A percentile compares a stretch with the other conserved stretches of the same genome.
Conservation (phyloP, 2,329 filamentous ascomycete genomes). For the Penicillium sp. region DNA sequence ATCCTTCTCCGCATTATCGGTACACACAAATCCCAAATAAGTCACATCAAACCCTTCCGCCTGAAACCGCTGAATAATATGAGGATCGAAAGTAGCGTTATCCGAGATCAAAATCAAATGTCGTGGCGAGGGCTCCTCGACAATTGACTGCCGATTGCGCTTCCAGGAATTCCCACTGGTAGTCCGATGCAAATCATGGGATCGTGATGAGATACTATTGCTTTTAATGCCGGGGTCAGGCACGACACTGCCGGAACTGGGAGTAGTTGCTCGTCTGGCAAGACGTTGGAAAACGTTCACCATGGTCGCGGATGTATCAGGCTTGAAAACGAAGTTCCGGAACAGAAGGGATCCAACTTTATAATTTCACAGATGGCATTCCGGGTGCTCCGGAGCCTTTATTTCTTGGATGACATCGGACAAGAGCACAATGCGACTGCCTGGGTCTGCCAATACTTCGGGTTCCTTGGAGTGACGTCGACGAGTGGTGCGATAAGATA, state of each 20-base stretch:
- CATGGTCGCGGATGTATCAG: constrained; percentile 14
- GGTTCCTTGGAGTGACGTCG: constrained; percentile 23
- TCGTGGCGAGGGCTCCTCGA: constrained; percentile 22
- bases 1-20: constrained; percentile 46
- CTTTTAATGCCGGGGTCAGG: constrained; percentile 8
- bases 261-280: constrained; percentile 20
- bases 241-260: constrained; percentile 14
- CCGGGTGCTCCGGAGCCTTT: constrained; percentile 3
- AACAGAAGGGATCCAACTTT: not conserved
- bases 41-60: constrained; percentile 62
- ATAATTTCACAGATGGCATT: not conserved
- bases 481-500: constrained; percentile 21
- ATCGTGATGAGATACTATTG: not conserved
- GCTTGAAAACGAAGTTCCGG: not conserved
- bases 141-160: constrained; percentile 14
- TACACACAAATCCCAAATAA: constrained; percentile 54
- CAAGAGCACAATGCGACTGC: constrained; percentile 16
- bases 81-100: constrained; percentile 53
- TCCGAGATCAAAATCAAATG: constrained; percentile 39
- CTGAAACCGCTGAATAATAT: constrained; percentile 56
- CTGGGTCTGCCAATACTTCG: constrained; percentile 19
- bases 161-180: constrained; percentile 23
- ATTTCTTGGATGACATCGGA: constrained; percentile 16
- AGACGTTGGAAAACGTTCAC: constrained; percentile 29
- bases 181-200: constrained; percentile 18